A percentile compares a stretch with the other conserved stretches of the same genome.
phyloP scores from a whole-genome alignment of 2,329 filamentous ascomycete species.

The Paracamarosporium sp. region DNA sequence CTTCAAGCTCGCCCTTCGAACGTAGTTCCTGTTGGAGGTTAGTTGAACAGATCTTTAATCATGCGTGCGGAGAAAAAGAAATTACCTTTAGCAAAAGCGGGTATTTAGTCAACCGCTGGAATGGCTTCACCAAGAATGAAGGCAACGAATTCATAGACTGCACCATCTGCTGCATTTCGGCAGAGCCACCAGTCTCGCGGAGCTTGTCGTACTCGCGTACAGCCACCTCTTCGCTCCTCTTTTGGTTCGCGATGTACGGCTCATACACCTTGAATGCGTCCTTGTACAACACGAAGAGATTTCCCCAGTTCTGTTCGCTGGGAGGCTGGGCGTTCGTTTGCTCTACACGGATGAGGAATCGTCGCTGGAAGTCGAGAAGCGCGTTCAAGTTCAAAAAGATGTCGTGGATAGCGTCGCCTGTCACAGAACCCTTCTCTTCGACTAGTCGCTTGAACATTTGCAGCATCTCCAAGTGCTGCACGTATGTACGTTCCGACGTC shows the following conservation, averaged over 20 bases:
- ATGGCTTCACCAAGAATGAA: conserved; percentile 93
- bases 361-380: conserved; percentile 92
- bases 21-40: conserved; percentile 70
- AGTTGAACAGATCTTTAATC: conserved; percentile 13
- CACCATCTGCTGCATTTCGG: conserved; percentile 72
- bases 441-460: conserved; percentile 90
- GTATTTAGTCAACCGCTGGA: conserved; percentile 95
- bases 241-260: conserved; percentile 96
- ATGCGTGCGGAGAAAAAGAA: background rate
- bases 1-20: conserved; percentile 80
- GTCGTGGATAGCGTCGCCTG: conserved; percentile 88
- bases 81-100: conserved; percentile 83
- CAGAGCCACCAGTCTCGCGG: conserved; percentile 70
- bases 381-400: conserved; percentile 97
- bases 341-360: conserved; percentile 94
- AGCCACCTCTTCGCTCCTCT: conserved; percentile 85
- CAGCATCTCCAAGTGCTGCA: conserved; percentile 93
- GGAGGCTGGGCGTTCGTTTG: conserved; percentile 87
- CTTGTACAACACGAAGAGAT: conserved; percentile 84
- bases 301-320: conserved; percentile 87
- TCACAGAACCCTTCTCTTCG: conserved; percentile 85
- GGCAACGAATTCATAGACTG: conserved; percentile 87
- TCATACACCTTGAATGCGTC: conserved; percentile 92
- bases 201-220: conserved; percentile 89
- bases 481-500: conserved; percentile 95